Evolutionary conservation across 805 yeast genomes (phyloP), one percentile per base, ranked within the genome.

Genomic region (Metschnikowia proteae): DNA sequence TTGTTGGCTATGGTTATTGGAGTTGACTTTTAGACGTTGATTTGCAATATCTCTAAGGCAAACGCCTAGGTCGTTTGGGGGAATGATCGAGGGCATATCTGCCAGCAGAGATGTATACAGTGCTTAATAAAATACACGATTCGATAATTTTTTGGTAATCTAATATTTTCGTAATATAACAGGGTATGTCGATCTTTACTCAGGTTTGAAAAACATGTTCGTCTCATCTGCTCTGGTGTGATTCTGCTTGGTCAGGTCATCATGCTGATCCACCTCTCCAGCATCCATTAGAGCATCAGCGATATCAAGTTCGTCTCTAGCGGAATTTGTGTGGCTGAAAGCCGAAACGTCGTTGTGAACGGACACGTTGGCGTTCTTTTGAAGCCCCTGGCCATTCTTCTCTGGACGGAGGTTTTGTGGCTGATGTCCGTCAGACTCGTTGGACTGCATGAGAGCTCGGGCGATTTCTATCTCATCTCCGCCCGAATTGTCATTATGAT

Each of bases 1-100:
- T 76, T 94, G 60, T 80, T 94, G 66, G 96, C 98, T 48, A 86
- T 94, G 96, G 99, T 95, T 55, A 84, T 94, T 71, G 98, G 98
- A 64, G 90, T 88, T 62, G 97, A 89, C 66, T 82, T 85, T 56
- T 87, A 74, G 56, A 25, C 30, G 13, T 42, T 10, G 32, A 6
- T 7, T 25, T 9, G 9, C 17, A n/a, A 27, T 13, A 26, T 30
- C 6, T 33, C 26, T 9, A 10, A 5, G 29, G 45, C 33, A 6
- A 7, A 8, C 28, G 27, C 22, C 22, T 25, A 6, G 31, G 13
- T 47, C 53, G 57, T 57, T 57, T 51, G 60, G 60, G 60, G 60
- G 56, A 57, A 53, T 53, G 54, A 43, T 27, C 34, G 7, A 25
- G 11, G 17, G 23, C 22, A 10, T 27, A 28, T 4, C 13, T 6